phyloP scores from a whole-genome alignment of 345 rosid genomes.

The Euphorbia tirucalli region DNA sequence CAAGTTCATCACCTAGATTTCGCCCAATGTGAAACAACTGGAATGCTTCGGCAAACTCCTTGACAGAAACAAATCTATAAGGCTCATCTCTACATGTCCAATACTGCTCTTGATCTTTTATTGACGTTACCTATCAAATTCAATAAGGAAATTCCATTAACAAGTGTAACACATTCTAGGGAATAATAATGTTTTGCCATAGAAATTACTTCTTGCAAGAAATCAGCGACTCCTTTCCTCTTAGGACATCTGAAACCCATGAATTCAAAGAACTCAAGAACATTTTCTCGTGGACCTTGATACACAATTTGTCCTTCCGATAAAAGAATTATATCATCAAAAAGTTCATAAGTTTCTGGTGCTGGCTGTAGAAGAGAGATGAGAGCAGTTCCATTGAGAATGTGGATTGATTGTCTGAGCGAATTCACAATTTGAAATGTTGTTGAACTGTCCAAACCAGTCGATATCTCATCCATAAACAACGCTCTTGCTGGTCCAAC shows the following conservation, averaged over 20 bases:
- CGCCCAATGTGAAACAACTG: too few species aligned
- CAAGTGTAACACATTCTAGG: not conserved
- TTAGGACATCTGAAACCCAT: conserved; percentile 72
- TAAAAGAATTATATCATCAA: conserved; percentile 71
- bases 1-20: too few species aligned
- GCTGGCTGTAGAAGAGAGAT: conserved; percentile 88
- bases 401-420: too few species aligned
- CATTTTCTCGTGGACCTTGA: conserved; percentile 66
- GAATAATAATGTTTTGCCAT: conserved; percentile 44
- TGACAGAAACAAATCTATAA: too few species aligned
- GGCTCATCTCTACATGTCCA: conserved; percentile 60
- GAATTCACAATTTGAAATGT: conserved; percentile 75
- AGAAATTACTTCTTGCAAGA: too few species aligned
- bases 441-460: conserved; percentile 83
- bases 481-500: conserved; percentile 78
- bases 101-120: conserved; percentile 81
- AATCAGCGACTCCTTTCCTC: conserved; percentile 81
- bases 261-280: conserved; percentile 61
- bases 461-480: conserved; percentile 87
- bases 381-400: conserved; percentile 66
- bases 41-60: too few species aligned
- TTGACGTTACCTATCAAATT: conserved; percentile 48
- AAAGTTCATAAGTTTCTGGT: conserved; percentile 68
- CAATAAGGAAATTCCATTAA: not conserved
- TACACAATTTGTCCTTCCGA: conserved; percentile 78